A percentile compares a stretch with the other conserved stretches of the same genome.
These are phyloP conservation scores for Vigna hirtella DNA, from an alignment of 306 rosid genomes.

Conservation along the genomic window DNA sequence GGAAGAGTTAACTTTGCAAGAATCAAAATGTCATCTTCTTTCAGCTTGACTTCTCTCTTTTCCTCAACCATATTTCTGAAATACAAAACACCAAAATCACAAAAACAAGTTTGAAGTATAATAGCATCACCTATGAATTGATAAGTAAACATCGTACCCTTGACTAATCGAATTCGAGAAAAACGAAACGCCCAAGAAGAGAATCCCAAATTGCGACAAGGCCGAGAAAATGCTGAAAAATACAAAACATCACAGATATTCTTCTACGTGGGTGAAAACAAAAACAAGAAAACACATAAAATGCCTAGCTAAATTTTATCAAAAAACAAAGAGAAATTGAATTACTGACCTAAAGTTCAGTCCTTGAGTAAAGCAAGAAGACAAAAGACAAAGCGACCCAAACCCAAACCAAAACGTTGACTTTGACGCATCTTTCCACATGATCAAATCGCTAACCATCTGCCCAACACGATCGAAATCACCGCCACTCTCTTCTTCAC, in stretches of 20 bases:
- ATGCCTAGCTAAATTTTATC: background rate
- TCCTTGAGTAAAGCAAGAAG: constrained; percentile 76
- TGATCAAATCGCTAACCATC: constrained; percentile 66
- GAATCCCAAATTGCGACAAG: constrained; percentile 71
- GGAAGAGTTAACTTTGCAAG: constrained; percentile 72
- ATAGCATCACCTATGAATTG: background rate
- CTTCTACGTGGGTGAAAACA: background rate
- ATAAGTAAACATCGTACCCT: constrained; percentile 57
- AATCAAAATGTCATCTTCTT: constrained; percentile 75
- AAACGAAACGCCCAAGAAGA: constrained; percentile 73
- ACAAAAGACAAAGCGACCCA: constrained; percentile 65
- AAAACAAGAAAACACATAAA: background rate
- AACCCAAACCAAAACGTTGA: constrained; percentile 90
- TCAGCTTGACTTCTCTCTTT: constrained; percentile 54
- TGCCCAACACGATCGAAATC: constrained; percentile 66
- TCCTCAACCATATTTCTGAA: constrained; percentile 59
- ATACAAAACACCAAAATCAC: constrained; percentile 13
- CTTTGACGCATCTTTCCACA: constrained; percentile 88
- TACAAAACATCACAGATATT: constrained; percentile 18
- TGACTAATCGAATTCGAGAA: constrained; percentile 67
- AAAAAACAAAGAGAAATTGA: background rate
- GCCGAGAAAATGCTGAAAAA: constrained; percentile 73
- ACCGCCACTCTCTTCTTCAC: constrained; percentile 56
- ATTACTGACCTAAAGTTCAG: constrained; percentile 63
- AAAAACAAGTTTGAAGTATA: background rate